Evolutionary conservation across 805 yeast genomes (phyloP).

Genomic region (Spathaspora girioi): DNA sequence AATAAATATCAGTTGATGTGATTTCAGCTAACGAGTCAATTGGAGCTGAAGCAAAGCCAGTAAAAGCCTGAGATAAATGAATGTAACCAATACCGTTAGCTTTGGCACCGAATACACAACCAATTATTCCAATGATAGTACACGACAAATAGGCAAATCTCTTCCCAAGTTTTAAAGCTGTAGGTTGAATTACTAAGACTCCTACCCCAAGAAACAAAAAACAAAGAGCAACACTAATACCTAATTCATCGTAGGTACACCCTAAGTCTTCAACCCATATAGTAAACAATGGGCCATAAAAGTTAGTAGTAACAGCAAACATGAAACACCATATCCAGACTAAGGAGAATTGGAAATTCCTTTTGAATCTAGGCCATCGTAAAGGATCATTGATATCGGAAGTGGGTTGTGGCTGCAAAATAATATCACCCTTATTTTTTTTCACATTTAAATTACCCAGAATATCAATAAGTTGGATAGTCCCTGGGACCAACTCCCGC

Average conservation of each 20-base stretch:
- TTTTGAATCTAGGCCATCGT: conserved; percentile 27
- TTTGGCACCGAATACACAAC: conserved; percentile 22
- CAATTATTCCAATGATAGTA: conserved; percentile 19
- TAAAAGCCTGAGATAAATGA: conserved; percentile 25
- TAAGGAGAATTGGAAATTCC: conserved; percentile 20
- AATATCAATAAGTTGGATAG: conserved; percentile 45
- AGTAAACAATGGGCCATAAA: conserved; percentile 27
- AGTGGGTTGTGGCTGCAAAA: conserved; percentile 32
- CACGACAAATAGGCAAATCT: conserved; percentile 25
- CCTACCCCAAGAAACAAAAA: conserved; percentile 32
- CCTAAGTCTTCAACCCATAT: conserved; percentile 22
- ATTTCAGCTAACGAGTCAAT: conserved; percentile 47
- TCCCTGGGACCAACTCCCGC: conserved; percentile 46
- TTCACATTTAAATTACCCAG: conserved; percentile 28
- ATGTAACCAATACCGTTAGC: conserved; percentile 14
- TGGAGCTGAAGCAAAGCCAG: conserved; percentile 36
- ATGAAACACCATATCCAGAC: conserved; percentile 30
- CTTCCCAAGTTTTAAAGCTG: conserved; percentile 28
- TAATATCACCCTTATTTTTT: conserved; percentile 20
- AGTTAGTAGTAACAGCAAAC: conserved; percentile 21
- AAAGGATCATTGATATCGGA: conserved; percentile 32
- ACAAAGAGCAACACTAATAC: conserved; percentile 21
- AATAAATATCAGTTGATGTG: conserved; percentile 42
- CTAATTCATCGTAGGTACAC: conserved; percentile 19
- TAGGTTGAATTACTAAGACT: conserved; percentile 31